Percentiles rank a stretch among this genome's conserved stretches.
Conservation (phyloP, 345 rosid genomes). For the Microcos paniculata region DNA sequence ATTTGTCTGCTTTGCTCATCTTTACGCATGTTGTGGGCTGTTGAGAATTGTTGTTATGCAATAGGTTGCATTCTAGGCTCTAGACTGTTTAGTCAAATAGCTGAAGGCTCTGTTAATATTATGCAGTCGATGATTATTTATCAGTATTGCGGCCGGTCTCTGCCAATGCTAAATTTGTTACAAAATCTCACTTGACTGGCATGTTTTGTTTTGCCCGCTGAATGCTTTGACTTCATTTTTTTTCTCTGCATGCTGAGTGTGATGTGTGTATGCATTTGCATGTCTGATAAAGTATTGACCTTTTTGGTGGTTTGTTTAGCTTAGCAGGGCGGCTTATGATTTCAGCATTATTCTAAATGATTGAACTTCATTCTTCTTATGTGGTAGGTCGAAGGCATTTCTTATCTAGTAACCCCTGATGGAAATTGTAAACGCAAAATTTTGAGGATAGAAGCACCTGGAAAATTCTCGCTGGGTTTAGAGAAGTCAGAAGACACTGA, state of each 20-base stretch:
- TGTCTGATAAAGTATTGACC: neutral
- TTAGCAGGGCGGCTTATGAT: neutral
- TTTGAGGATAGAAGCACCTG: constrained; percentile 26
- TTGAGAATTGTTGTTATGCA: neutral
- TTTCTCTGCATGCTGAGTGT: neutral
- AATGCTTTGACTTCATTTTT: neutral
- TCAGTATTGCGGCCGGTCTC: neutral
- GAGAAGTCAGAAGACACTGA: constrained; percentile 11
- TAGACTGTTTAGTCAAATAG: neutral
- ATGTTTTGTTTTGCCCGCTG: neutral
- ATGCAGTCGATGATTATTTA: neutral
- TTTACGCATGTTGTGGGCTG: neutral
- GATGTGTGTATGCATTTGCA: neutral
- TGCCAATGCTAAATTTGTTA: neutral
- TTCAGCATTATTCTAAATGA: constrained; percentile 10
- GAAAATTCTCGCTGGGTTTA: constrained; percentile 21
- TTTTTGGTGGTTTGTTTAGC: constrained; percentile 7
- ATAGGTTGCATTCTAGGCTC: neutral
- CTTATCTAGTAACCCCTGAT: constrained; percentile 45
- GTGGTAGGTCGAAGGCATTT: constrained; percentile 70
- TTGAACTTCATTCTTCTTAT: constrained; percentile 23
- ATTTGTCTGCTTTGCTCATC: neutral
- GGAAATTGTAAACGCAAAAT: constrained; percentile 36
- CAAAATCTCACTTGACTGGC: neutral
- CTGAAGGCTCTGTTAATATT: neutral